phyloP scores from a whole-genome alignment of 2,329 filamentous ascomycete genomes.

The Emmonsiellopsis sp. region DNA sequence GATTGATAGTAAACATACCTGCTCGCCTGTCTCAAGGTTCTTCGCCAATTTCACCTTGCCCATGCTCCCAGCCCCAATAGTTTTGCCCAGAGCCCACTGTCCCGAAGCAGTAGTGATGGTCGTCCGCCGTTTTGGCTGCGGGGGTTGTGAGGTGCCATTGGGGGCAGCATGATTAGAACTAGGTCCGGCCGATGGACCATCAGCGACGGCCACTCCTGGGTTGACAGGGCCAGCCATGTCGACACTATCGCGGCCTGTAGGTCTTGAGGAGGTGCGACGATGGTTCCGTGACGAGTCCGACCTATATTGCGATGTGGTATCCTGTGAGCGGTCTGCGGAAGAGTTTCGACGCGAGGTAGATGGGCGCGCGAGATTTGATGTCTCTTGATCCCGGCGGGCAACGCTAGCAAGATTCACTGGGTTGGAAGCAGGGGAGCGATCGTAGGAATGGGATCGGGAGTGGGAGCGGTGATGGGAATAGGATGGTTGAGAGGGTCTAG shows the following conservation, averaged over 20 bases:
- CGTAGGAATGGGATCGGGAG: constrained; percentile 34
- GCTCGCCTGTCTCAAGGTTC: constrained; percentile 80
- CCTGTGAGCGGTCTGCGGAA: constrained; percentile 50
- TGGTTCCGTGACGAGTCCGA: constrained; percentile 46
- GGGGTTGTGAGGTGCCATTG: constrained; percentile 21
- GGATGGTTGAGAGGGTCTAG: constrained; percentile 31
- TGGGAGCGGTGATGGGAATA: constrained; percentile 26
- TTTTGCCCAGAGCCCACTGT: constrained; percentile 92
- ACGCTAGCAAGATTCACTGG: constrained; percentile 43
- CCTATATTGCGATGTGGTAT: constrained; percentile 37
- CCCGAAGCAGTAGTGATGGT: constrained; percentile 85
- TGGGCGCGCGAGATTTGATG: constrained; percentile 55
- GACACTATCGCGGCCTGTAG: constrained; percentile 33
- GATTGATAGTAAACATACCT: constrained; percentile 48
- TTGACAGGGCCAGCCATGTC: constrained; percentile 35
- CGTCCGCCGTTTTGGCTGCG: constrained; percentile 52
- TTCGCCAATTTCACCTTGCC: constrained; percentile 95
- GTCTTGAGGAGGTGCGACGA: constrained; percentile 31
- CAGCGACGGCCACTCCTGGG: constrained; percentile 40
- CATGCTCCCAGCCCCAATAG: constrained; percentile 96
- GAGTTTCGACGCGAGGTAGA: constrained; percentile 51
- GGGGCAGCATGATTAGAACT: constrained; percentile 32
- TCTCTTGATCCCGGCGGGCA: constrained; percentile 64
- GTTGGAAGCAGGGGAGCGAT: constrained; percentile 39
- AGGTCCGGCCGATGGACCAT: constrained; percentile 45